Evolutionary conservation across 2,329 filamentous ascomycete species (phyloP), one percentile per base, ranked within the genome.

Genomic region (Penicillium sp.): DNA sequence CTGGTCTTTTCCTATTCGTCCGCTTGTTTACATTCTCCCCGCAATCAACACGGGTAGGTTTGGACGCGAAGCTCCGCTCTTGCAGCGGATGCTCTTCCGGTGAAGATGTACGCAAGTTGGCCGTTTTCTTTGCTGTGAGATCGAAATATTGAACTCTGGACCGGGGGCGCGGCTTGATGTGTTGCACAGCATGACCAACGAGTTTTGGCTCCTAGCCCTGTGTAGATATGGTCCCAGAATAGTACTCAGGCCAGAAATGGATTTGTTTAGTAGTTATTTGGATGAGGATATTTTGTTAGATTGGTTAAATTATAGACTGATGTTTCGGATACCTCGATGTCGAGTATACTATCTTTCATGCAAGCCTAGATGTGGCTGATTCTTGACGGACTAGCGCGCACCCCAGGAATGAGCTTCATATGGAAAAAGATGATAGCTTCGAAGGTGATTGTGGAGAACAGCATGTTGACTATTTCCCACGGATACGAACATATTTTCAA

Each of bases 141-240:
- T 62, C 57, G 49, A 19, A 57, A 58, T 42, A 62, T 56, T 59
- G 28, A 15, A 33, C 28, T 28, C 19, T 17, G 40, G 42, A n/a
- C 53, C 22, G 59, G 63, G 12, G 47, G 30, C n/a, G 40, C 59
- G 65, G 65, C 59, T 59, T 53, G 22, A 12, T 60, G 61, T 33
- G 65, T 65, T 33, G 37, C 57, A 65, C 63, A 50, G 51, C 57
- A 61, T 61, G 54, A 54, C 59, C 56, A 57, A 58, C 51, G 61
- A 56, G 63, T 51, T 45, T 33, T 45, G 8, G 19, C 19, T 59
- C 44, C 49, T 37, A 53, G 30, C 26, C 37, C 40, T 42, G 37
- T 13, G 33, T 54, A 13, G 26, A 8, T 26, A 28, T n/a, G 17
- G 26, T 8, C 24, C 26, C 17, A 8, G 17, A 30, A 49, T 10